phyloP scores from a whole-genome alignment of 441 rosid genomes.

The Bruguiera hainesii region DNA sequence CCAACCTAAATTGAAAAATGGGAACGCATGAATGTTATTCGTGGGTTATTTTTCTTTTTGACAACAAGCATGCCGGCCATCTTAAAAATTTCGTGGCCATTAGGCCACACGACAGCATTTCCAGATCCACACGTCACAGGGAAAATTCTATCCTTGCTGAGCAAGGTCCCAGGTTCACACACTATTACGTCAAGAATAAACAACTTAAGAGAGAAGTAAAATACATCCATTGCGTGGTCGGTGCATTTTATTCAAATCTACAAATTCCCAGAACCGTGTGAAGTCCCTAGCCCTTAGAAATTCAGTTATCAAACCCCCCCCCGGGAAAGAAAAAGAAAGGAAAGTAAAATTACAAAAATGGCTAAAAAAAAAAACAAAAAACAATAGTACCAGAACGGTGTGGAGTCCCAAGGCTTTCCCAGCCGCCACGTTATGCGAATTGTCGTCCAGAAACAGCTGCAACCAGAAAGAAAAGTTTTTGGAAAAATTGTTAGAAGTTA shows the following conservation, averaged over 20 bases:
- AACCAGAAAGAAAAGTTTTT: background rate
- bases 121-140: no score
- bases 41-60: background rate
- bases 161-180: no score
- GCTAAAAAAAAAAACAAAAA: background rate
- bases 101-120: no score
- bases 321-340: background rate
- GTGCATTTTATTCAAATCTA: no score
- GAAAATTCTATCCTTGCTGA: no score
- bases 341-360: background rate
- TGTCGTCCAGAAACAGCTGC: slow-evolving; percentile 85
- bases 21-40: background rate
- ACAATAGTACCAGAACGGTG: slow-evolving; percentile 51
- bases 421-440: slow-evolving; percentile 53
- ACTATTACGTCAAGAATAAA: no score
- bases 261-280: no score
- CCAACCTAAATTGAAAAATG: slow-evolving; percentile 45
- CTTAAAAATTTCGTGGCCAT: no score
- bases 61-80: no score
- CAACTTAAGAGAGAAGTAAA: no score
- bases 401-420: slow-evolving; percentile 71
- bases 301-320: background rate
- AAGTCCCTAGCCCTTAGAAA: background rate
- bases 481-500: no score
- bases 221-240: no score